Evolutionary conservation across 176 grass and related monocot species (phyloP).

Genomic region (Leersia perrieri): DNA sequence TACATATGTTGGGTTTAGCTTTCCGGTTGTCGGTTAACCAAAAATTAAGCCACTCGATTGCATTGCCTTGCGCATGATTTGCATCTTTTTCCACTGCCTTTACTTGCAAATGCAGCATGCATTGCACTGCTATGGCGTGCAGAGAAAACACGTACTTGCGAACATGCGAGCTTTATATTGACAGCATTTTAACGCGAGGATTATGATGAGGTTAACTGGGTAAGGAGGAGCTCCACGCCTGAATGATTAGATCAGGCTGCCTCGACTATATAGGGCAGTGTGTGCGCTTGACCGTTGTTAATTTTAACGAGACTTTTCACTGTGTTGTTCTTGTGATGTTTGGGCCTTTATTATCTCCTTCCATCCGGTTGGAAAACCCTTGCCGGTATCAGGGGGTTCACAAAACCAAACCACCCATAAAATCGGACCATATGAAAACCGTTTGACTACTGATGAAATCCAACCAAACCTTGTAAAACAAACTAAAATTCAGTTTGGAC

Average conservation of each 20-base stretch:
- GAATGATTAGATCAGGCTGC: constrained; percentile 29
- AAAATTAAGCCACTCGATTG: constrained; percentile 1
- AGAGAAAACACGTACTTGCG: neutral
- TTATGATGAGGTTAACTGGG: constrained; percentile 12
- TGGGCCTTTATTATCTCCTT: neutral
- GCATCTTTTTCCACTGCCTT: constrained; percentile 5
- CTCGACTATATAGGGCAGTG: neutral
- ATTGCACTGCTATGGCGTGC: neutral
- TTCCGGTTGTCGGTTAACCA: neutral
- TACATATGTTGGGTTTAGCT: neutral
- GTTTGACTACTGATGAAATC: too few species aligned
- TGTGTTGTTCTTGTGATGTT: neutral
- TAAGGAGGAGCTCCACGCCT: constrained; percentile 3
- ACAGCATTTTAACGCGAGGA: constrained; percentile 22
- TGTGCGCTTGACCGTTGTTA: constrained; percentile 1
- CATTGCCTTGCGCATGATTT: neutral
- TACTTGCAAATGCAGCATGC: constrained; percentile 16
- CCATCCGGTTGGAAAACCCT: too few species aligned
- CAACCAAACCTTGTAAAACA: too few species aligned
- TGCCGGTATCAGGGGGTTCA: too few species aligned
- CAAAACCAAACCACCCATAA: too few species aligned
- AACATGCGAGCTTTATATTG: neutral
- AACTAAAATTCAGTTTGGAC: too few species aligned
- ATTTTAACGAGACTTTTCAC: neutral
- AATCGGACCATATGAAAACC: too few species aligned